phyloP scores from a whole-genome alignment of 805 yeast species.

The Peterozyma xylosa region DNA sequence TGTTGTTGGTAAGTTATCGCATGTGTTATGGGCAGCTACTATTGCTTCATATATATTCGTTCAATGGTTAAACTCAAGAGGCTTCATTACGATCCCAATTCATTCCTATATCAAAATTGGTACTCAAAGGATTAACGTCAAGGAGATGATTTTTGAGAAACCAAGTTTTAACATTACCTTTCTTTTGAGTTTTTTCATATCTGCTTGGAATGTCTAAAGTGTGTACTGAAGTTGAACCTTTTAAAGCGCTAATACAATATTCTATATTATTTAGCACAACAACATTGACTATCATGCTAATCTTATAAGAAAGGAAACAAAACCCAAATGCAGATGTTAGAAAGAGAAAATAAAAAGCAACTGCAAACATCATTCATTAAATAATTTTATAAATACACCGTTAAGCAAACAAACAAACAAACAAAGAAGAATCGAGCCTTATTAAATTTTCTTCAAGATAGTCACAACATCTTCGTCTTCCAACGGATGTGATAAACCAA shows the following conservation, averaged over 20 bases:
- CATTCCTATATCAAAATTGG: conserved; percentile 28
- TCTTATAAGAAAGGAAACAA: no score
- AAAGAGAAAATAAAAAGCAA: not conserved
- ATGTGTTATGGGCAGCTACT: conserved; percentile 41
- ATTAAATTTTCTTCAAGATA: conserved; percentile 59
- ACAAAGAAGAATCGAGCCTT: no score
- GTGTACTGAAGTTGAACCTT: no score
- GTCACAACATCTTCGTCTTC: conserved; percentile 98
- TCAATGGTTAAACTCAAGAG: conserved; percentile 51
- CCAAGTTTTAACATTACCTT: conserved; percentile 59
- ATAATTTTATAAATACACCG: not conserved
- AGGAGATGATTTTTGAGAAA: conserved; percentile 44
- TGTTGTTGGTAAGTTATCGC: conserved; percentile 52
- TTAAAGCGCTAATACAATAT: no score
- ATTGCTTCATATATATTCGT: conserved; percentile 34
- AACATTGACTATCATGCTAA: no score
- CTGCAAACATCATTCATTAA: not conserved
- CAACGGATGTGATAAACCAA: conserved; percentile 75
- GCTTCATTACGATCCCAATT: conserved; percentile 39
- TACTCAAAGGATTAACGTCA: conserved; percentile 32
- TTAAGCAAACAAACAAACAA: no score
- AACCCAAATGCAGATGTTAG: no score
- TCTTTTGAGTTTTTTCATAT: conserved; percentile 44
- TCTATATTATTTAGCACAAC: no score
- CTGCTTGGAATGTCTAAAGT: conserved; percentile 43